These are phyloP conservation scores for Colletotrichum higginsianum DNA, from an alignment of 2,329 filamentous ascomycete species.

Conservation along the genomic window DNA sequence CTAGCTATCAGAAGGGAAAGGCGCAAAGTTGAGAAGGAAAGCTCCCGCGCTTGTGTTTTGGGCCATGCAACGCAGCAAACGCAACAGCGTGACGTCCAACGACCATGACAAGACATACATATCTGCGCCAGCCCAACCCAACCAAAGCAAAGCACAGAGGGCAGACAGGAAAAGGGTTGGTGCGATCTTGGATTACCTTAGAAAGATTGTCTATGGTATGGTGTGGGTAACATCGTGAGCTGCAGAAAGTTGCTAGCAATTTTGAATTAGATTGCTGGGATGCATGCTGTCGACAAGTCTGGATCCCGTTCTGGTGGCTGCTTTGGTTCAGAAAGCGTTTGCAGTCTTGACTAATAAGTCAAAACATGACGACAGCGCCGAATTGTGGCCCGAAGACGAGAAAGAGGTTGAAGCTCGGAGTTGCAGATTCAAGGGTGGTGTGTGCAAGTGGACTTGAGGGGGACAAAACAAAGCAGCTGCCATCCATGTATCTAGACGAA, in stretches of 20 bases:
- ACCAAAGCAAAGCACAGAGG: not conserved
- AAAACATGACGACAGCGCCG: not conserved
- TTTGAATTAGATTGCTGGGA: not conserved
- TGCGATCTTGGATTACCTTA: not conserved
- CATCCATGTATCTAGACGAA: not conserved
- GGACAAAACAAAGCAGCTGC: conserved; percentile 6
- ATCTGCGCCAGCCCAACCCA: not conserved
- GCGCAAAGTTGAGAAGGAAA: not conserved
- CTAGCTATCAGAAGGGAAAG: not conserved
- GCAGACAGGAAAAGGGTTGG: not conserved
- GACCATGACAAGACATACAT: not conserved
- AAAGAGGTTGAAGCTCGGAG: conserved; percentile 1
- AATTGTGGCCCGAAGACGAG: not conserved
- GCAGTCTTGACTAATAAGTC: not conserved
- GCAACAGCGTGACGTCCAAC: not conserved
- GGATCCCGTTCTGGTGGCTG: not conserved
- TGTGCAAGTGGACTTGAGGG: not conserved
- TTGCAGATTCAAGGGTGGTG: not conserved
- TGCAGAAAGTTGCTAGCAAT: not conserved
- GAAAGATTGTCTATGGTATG: not conserved
- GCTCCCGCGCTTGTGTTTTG: not conserved
- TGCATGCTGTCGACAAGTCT: not conserved
- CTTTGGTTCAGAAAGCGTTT: not conserved
- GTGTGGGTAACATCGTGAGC: not conserved
- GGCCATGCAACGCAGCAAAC: not conserved